Percentiles rank a stretch among this genome's conserved stretches.
phyloP scores from a whole-genome alignment of 2,329 filamentous ascomycete genomes.

The Acephala macrosclerotiorum region DNA sequence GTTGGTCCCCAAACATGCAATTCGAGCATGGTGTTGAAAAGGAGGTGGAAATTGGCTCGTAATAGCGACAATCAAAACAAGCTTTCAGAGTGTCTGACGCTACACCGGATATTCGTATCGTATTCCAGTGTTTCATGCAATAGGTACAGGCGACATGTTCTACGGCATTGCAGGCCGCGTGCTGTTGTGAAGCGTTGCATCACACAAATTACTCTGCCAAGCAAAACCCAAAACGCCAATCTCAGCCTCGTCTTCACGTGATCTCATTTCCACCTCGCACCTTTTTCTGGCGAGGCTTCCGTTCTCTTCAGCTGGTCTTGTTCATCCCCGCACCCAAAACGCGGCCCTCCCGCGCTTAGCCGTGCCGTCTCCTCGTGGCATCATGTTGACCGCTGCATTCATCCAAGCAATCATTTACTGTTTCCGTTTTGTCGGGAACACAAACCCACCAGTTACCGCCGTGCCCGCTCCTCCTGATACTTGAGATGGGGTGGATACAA shows the following conservation, averaged over 20 bases:
- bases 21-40: constrained; percentile 59
- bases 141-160: constrained; percentile 8
- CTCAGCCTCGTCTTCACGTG: constrained; percentile 4
- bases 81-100: not conserved
- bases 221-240: constrained; percentile 7
- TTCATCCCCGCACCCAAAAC: not conserved
- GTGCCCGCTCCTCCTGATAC: constrained; percentile 1
- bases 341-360: constrained; percentile 7
- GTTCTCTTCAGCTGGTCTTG: not conserved
- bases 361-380: constrained; percentile 9
- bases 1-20: constrained; percentile 92
- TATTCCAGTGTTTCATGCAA: not conserved
- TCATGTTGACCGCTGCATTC: not conserved
- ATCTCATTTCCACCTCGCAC: constrained; percentile 1
- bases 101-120: not conserved
- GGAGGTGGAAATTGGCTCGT: constrained; percentile 1
- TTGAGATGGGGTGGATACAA: not conserved
- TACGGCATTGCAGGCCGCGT: not conserved
- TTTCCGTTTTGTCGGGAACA: not conserved
- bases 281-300: constrained; percentile 1
- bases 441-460: constrained; percentile 2
- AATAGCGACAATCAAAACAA: not conserved
- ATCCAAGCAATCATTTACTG: not conserved
- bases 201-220: constrained; percentile 2
- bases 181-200: constrained; percentile 2